Evolutionary conservation across 257 asterid genomes (phyloP).

Genomic region (Salvia splendens): DNA sequence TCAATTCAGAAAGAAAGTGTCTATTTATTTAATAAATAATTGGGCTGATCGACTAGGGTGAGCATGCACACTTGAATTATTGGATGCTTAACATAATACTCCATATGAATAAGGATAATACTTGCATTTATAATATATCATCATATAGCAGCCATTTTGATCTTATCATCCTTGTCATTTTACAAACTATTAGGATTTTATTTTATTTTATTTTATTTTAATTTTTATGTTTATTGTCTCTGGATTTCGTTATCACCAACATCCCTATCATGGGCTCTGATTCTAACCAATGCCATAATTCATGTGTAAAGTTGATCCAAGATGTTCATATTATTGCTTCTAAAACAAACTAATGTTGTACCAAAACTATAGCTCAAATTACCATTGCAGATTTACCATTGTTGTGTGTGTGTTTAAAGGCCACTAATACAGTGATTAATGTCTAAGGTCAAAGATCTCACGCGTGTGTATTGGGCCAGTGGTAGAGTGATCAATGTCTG

Average conservation of each 20-base stretch:
- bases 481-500: no score
- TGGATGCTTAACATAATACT: slow-evolving; percentile 11
- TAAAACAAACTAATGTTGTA: background rate
- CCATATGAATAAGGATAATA: background rate
- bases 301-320: slow-evolving; percentile 1
- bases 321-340: background rate
- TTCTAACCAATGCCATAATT: background rate
- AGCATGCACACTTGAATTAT: background rate
- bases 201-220: background rate
- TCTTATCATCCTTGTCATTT: slow-evolving; percentile 44
- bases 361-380: background rate
- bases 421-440: no score
- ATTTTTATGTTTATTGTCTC: background rate
- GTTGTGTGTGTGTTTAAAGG: no score
- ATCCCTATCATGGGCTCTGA: slow-evolving; percentile 9
- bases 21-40: no score
- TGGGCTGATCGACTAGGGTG: no score
- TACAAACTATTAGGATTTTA: slow-evolving; percentile 8
- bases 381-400: no score
- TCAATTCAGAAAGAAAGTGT: no score
- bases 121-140: background rate
- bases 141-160: slow-evolving; percentile 25
- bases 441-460: no score
- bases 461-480: no score
- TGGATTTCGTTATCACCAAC: background rate